Base-by-base conservation (phyloP, 2,329 filamentous ascomycete genomes). In the Ophiostoma ulmi region DNA sequence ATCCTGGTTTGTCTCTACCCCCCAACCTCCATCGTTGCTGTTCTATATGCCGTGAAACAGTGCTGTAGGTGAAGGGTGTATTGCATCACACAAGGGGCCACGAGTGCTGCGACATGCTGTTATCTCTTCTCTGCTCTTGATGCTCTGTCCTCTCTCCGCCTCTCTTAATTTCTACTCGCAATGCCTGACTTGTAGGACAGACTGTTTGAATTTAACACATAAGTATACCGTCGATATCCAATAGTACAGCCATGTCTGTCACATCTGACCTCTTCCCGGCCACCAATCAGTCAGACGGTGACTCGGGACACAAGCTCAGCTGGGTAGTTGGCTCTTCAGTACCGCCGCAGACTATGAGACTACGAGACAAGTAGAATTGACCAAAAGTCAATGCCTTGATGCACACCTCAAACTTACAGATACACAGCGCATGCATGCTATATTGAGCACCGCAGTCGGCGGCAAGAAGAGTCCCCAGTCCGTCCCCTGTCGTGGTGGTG, bases 251-350 rank as follows among this genome's bases (percentile, higher is more conserved):
- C 61, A 65, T 65, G 31, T 10, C 58, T 39, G 35, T 38, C 17
- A 65, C 61, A 65, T 65, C 36, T 65, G 31, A n/a, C 61, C n/a
- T 65, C 61, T 38, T 39, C 36, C 58, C 35, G 61, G 61, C 61
- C 61, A 65, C 35, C 61, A 35, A 65, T 65, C 35, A 7, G 61
- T n/a, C 20, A 65, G 5, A 65, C 36, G 26, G 35, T 65, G 52
- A 31, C 61, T 39, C 17, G 61, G 31, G 7, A 35, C 35, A 38
- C 61, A 65, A 22, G 35, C 35, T 36, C 61, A 39, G 35, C 61
- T 64, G 61, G 26, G 58, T 48, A 20, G 17, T 48, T n/a, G 13
- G 44, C 44, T 48, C 44, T 48, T 14, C 44, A 48, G 44, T 17
- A 17, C 48, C 48, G 55, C n/a, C 8, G 7, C 26, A 5, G 22